Evolutionary conservation across 805 yeast species (phyloP).

Genomic region (Cephaloascus albidus): DNA sequence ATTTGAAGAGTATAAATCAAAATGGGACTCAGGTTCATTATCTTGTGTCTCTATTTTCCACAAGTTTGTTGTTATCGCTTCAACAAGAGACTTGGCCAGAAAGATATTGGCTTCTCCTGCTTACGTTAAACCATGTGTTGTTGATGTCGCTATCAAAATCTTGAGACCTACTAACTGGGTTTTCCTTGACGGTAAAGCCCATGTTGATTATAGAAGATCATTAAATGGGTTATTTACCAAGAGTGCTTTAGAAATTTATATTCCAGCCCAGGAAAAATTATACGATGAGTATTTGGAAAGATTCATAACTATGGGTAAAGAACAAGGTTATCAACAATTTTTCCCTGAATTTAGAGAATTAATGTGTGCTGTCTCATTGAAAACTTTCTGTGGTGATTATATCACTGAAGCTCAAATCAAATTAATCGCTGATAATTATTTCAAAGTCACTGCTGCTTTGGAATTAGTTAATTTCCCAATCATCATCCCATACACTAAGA

Average conservation of each 20-base stretch:
- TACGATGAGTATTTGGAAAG: slow-evolving; percentile 74
- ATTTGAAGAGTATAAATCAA: slow-evolving; percentile 84
- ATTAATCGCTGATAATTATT: slow-evolving; percentile 86
- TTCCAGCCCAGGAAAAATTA: slow-evolving; percentile 76
- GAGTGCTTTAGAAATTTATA: slow-evolving; percentile 71
- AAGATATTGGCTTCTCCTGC: slow-evolving; percentile 78
- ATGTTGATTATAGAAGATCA: slow-evolving; percentile 85
- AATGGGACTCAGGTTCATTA: slow-evolving; percentile 91
- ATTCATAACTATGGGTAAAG: slow-evolving; percentile 48
- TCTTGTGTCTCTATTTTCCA: slow-evolving; percentile 97
- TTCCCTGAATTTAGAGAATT: slow-evolving; percentile 95
- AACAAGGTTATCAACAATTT: slow-evolving; percentile 60
- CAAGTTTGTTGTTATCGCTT: slow-evolving; percentile 92
- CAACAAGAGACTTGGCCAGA: slow-evolving; percentile 79
- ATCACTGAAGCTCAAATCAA: slow-evolving; percentile 88
- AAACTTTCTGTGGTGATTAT: slow-evolving; percentile 93
- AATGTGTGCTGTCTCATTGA: slow-evolving; percentile 87
- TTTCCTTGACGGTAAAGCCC: slow-evolving; percentile 92
- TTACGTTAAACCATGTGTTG: slow-evolving; percentile 95
- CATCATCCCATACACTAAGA: slow-evolving; percentile 89
- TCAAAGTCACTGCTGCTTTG: slow-evolving; percentile 86
- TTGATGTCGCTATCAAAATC: slow-evolving; percentile 91
- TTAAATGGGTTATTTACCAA: slow-evolving; percentile 84
- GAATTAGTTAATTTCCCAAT: slow-evolving; percentile 98
- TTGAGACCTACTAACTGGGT: slow-evolving; percentile 97